phyloP scores from a whole-genome alignment of 2,329 filamentous ascomycete genomes.

The Dothidotthia symphoricarpi region DNA sequence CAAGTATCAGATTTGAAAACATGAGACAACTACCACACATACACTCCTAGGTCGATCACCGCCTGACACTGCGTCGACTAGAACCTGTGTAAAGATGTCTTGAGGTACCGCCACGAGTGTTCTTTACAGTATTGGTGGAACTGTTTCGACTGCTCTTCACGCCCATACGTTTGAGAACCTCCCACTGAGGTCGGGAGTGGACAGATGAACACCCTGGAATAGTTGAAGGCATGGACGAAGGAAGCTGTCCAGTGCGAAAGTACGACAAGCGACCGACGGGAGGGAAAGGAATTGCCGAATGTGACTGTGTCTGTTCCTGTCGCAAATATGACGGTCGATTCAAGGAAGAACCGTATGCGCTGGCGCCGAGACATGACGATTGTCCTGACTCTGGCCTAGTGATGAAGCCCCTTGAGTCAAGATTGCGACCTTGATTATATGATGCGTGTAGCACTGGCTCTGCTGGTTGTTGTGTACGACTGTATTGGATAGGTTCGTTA shows the following conservation, averaged over 20 bases:
- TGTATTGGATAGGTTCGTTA: constrained; percentile 15
- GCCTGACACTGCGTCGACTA: constrained; percentile 20
- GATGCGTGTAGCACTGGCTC: constrained; percentile 1
- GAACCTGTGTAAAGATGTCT: constrained; percentile 8
- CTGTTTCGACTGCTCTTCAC: constrained; percentile 24
- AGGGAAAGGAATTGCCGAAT: constrained; percentile 5
- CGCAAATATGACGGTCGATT: constrained; percentile 3
- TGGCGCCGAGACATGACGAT: constrained; percentile 7
- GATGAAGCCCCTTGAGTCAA: constrained; percentile 16
- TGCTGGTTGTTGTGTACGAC: background rate
- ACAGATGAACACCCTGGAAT: constrained; percentile 9
- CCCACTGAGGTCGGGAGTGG: constrained; percentile 16
- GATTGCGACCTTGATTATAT: constrained; percentile 9
- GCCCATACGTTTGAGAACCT: constrained; percentile 19
- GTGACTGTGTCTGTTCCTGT: constrained; percentile 4
- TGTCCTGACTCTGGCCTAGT: constrained; percentile 7
- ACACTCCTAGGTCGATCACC: constrained; percentile 9
- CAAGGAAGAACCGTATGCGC: constrained; percentile 7
- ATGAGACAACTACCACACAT: too few species aligned
- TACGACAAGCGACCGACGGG: constrained; percentile 6
- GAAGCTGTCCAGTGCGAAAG: constrained; percentile 12
- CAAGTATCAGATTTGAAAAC: too few species aligned
- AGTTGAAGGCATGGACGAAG: constrained; percentile 19
- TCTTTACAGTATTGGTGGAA: background rate
- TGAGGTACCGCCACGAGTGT: too few species aligned